Evolutionary conservation across 2,329 filamentous ascomycete species (phyloP).

Genomic region (Colletotrichum somersetense): DNA sequence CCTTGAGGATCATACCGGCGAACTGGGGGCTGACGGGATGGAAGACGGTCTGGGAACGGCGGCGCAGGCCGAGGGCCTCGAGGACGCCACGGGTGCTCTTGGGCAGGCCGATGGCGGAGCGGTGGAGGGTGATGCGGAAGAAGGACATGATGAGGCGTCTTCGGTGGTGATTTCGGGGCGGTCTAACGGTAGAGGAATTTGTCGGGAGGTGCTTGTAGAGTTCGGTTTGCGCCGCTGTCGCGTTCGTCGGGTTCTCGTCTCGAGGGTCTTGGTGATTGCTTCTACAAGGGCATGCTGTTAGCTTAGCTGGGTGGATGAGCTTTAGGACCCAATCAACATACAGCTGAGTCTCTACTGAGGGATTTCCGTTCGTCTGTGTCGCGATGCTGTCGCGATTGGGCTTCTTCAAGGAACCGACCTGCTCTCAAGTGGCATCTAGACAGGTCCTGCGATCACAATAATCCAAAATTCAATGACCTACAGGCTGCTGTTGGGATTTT

Average conservation of each 20-base stretch:
- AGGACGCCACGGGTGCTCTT: conserved; percentile 84
- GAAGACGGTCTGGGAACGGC: conserved; percentile 89
- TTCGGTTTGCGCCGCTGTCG: conserved; percentile 6
- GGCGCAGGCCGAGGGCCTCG: conserved; percentile 85
- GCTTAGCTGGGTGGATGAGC: background rate
- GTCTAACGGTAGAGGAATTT: background rate
- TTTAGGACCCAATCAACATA: background rate
- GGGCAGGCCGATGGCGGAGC: conserved; percentile 90
- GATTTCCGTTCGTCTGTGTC: conserved; percentile 10
- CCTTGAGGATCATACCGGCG: conserved; percentile 91
- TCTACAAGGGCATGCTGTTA: conserved; percentile 1
- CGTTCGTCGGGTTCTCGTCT: conserved; percentile 8
- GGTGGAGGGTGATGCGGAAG: conserved; percentile 92
- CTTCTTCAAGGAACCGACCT: conserved; percentile 9
- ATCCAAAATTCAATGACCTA: conserved; percentile 33
- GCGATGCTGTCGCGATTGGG: conserved; percentile 8
- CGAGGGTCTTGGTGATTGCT: background rate
- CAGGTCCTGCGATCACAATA: background rate
- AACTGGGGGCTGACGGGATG: conserved; percentile 84
- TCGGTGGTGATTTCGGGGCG: background rate
- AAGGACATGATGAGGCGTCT: conserved; percentile 70
- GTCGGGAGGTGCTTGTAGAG: background rate
- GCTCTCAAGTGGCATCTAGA: background rate
- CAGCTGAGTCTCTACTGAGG: background rate
- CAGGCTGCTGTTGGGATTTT: background rate